Evolutionary conservation across 1,139 yeast species (phyloP).

Genomic region (Pichia sp.): DNA sequence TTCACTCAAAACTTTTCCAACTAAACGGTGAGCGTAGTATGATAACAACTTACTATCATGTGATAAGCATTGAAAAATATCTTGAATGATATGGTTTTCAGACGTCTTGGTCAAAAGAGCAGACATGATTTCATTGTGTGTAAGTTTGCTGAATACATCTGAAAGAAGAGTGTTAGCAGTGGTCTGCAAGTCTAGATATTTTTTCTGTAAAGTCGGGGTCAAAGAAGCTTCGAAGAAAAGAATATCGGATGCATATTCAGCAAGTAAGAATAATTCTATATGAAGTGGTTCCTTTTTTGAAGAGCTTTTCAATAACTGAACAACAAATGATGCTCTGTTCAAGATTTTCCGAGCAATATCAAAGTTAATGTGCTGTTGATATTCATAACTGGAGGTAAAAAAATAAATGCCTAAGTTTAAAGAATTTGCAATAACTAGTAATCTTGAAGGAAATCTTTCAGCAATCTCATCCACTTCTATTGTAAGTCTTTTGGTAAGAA

Average conservation of each 20-base stretch:
- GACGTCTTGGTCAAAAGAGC: neutral
- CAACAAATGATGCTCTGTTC: constrained; percentile 4
- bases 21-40: constrained; percentile 23
- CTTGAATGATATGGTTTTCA: neutral
- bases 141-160: neutral
- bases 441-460: neutral
- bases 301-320: neutral
- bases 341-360: neutral
- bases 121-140: neutral
- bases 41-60: constrained; percentile 6
- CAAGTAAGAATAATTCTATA: constrained; percentile 27
- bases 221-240: constrained; percentile 21
- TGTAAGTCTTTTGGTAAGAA: neutral
- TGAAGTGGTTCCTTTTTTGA: neutral
- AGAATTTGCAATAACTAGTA: constrained; percentile 4
- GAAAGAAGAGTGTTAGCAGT: neutral
- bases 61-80: neutral
- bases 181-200: constrained; percentile 9
- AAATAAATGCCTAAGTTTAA: constrained; percentile 2
- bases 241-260: constrained; percentile 33
- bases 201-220: constrained; percentile 1
- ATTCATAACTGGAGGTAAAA: constrained; percentile 4
- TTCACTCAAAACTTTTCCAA: constrained; percentile 21
- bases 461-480: neutral
- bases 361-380: neutral